These are phyloP conservation scores for Lepidium sativum DNA, from an alignment of 345 rosid genomes.

Conservation along the genomic window DNA sequence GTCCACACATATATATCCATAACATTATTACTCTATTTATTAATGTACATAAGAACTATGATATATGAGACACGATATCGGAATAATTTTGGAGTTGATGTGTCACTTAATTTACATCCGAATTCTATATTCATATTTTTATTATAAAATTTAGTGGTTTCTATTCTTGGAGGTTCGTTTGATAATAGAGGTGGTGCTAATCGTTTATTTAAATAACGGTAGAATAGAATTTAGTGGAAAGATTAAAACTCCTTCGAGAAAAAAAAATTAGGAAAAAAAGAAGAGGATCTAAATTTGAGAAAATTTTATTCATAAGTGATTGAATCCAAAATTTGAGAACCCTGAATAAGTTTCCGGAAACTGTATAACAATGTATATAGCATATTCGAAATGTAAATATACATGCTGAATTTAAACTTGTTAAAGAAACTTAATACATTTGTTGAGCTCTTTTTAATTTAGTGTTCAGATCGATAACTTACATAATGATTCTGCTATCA, in stretches of 20 bases:
- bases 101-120: constrained; percentile 12
- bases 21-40: neutral
- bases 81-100: constrained; percentile 19
- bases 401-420: too few relatives aligned
- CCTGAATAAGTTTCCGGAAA: too few relatives aligned
- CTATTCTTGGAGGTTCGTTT: constrained; percentile 6
- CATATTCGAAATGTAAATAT: too few relatives aligned
- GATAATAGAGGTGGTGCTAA: neutral
- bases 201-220: neutral
- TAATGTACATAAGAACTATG: neutral
- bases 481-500: too few relatives aligned
- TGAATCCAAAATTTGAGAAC: neutral
- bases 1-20: neutral
- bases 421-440: too few relatives aligned
- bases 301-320: neutral
- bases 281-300: neutral
- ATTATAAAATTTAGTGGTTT: constrained; percentile 1
- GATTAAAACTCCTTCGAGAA: neutral
- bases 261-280: neutral
- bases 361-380: too few relatives aligned
- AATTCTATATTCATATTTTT: neutral
- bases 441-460: too few relatives aligned
- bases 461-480: too few relatives aligned
- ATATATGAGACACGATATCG: neutral
- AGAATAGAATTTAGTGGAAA: neutral